Base-by-base conservation (phyloP, 208 protist species). In the Leishmania amazonensis region DNA sequence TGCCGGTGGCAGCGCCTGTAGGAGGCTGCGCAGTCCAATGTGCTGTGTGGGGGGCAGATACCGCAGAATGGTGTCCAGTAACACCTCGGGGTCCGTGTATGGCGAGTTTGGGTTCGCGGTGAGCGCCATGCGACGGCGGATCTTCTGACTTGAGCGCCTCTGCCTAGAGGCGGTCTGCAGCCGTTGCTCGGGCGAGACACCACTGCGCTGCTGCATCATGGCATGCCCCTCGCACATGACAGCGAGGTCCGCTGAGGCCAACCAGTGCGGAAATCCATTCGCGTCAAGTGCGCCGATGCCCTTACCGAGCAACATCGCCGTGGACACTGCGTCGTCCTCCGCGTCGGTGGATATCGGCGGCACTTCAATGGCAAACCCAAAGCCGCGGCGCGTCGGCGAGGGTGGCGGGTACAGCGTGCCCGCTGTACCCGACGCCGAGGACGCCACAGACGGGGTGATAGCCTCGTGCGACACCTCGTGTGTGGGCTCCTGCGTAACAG, bases 61-160 rank as follows among this genome's bases (percentile, higher is more conserved):
- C 62, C 87, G 84, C 38, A 89, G 47, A 28, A 95, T 83, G 51
- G 87, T 81, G 58, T 89, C 84, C 13, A 90, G 64, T 57, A 93
- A 73, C 47, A 91, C 84, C 45, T 86, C 85, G 3, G 78, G 58
- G 71, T 91, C 88, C 8, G 74, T 79, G 57, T 86, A 93, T 1
- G 91, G 87, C 68, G 82, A 88, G 76, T 92, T 83, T 9, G 91
- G 91, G 68, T 93, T 83, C 35, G 24, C 76, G 9, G 76, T 74
- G 17, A 89, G 35, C 40, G 91, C 87, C 3, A 91, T 81, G 24
- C 82, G 88, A 31, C 91, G 87, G 13, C 89, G 83, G 45, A 87
- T 11, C 70, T 91, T 90, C 60, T 84, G 88, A 11, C 49, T 65
- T 1, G 73, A 72, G 31, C 83, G 83, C 40, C 85, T 71, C 28